Base-by-base conservation (phyloP, 2,329 filamentous ascomycete species). In the Zymoseptoria tritici region DNA sequence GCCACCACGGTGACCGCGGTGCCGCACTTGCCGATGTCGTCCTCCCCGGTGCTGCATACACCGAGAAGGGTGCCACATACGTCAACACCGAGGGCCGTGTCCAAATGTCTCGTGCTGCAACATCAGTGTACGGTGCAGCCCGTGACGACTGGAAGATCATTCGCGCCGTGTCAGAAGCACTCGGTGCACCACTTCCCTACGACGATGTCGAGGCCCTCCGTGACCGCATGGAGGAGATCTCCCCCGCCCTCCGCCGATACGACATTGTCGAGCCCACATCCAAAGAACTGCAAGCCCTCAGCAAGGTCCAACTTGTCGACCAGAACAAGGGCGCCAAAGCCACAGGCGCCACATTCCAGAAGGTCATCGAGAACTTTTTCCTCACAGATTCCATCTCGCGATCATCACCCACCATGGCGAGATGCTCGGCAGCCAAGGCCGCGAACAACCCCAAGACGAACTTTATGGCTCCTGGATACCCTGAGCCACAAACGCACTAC, bases 131-230 rank as follows among this genome's bases (percentile, higher is more conserved):
- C 22, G 94, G 94, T 61, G 94, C 91, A 57, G 86, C 93, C 59
- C 86, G 94, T 72, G 93, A 94, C 64, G 94, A 99, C 79, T 99
- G 94, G 94, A 99, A 97, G 85, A 97, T 99, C 71, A 86, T 99
- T 68, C 90, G 94, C 65, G 94, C 94, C 19, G 86, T 84, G 59
- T 94, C 89, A 72, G 94, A 97, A 78, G 97, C 96, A 79, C 82
- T 99, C 16, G 90, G 89, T 62, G 85, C 81, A 26, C 88, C 92
- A 66, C 84, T 99, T 57, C 90, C 91, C 21, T 99, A 97, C 72
- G 93, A 99, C 70, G 91, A 97, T 72, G 84, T 99, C 55, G 89
- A 94, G 66, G 83, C 86, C 70, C 83, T 99, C 56, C 85, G 94
- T 59, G 91, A 97, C 76, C 89, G 94, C 69, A 96, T 97, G 90